Percentiles rank a stretch among this genome's conserved stretches.
Evolutionary conservation across 148 eudicot genomes (phyloP).

Genomic region (Chenopodium berlandieri): DNA sequence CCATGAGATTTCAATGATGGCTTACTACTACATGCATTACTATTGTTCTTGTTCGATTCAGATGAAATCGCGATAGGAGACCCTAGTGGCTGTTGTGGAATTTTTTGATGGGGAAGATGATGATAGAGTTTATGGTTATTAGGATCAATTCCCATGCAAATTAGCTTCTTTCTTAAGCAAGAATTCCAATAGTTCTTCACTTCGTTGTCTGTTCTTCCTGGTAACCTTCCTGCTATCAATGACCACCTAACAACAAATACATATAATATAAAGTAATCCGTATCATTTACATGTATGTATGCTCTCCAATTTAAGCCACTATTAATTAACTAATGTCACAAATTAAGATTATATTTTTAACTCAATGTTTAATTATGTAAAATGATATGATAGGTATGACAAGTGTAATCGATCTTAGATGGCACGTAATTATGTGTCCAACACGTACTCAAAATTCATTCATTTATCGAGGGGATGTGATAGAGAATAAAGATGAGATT

Average conservation of each 20-base stretch:
- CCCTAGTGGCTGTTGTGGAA: neutral
- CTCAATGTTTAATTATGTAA: no score
- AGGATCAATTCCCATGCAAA: conserved; percentile 41
- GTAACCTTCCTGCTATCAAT: conserved; percentile 49
- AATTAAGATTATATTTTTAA: no score
- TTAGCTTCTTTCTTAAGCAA: conserved; percentile 35
- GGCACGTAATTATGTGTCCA: no score
- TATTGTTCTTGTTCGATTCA: conserved; percentile 9
- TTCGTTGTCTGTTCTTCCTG: conserved; percentile 50
- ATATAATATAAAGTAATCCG: no score
- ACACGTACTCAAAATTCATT: neutral
- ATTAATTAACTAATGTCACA: no score
- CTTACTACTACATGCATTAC: neutral
- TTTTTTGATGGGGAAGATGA: conserved; percentile 10
- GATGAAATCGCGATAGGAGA: neutral
- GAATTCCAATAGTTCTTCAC: conserved; percentile 53
- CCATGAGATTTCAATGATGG: neutral
- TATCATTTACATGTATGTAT: no score
- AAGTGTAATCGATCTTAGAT: no score
- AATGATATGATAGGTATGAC: no score
- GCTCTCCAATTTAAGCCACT: no score
- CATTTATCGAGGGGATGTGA: neutral
- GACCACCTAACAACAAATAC: conserved; percentile 41
- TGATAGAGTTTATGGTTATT: conserved; percentile 40
- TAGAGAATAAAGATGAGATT: neutral